Conservation (phyloP, 495 filamentous ascomycete genomes). For the Aspergillus incahuasiensis region DNA sequence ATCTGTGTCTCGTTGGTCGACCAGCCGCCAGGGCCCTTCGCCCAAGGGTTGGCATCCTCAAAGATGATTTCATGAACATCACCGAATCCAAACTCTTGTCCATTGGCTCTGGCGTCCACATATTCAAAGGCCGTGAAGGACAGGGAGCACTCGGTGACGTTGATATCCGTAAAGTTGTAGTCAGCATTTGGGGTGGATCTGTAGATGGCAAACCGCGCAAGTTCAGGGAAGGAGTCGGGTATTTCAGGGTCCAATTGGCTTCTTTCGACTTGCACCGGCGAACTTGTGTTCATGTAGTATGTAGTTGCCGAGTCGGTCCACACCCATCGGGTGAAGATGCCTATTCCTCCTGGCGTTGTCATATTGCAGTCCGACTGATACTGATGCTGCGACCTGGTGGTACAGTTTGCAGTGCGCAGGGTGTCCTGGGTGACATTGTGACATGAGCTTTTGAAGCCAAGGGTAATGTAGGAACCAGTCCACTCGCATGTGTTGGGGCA, state of each 20-base stretch:
- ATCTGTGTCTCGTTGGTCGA: background rate
- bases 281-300: slow-evolving; percentile 5
- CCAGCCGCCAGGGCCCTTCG: background rate
- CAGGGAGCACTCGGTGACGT: slow-evolving; percentile 19
- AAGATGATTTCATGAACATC: slow-evolving; percentile 13
- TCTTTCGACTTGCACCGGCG: background rate
- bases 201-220: slow-evolving; percentile 15
- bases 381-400: background rate
- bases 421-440: slow-evolving; percentile 18
- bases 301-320: background rate
- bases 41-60: slow-evolving; percentile 9
- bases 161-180: slow-evolving; percentile 9
- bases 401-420: slow-evolving; percentile 14
- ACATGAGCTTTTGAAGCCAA: slow-evolving; percentile 17
- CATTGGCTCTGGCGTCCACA: slow-evolving; percentile 8
- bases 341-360: slow-evolving; percentile 10
- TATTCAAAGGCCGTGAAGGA: slow-evolving; percentile 15
- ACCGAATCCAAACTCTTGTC: slow-evolving; percentile 13
- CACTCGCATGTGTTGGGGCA: slow-evolving; percentile 15
- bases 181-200: slow-evolving; percentile 7
- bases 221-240: slow-evolving; percentile 13
- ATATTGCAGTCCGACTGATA: slow-evolving; percentile 1
- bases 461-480: slow-evolving; percentile 15
- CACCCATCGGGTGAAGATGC: background rate
- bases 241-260: background rate